A percentile compares a stretch with the other conserved stretches of the same genome.
phyloP scores from a whole-genome alignment of 345 rosid genomes.

The Camelina hispida region DNA sequence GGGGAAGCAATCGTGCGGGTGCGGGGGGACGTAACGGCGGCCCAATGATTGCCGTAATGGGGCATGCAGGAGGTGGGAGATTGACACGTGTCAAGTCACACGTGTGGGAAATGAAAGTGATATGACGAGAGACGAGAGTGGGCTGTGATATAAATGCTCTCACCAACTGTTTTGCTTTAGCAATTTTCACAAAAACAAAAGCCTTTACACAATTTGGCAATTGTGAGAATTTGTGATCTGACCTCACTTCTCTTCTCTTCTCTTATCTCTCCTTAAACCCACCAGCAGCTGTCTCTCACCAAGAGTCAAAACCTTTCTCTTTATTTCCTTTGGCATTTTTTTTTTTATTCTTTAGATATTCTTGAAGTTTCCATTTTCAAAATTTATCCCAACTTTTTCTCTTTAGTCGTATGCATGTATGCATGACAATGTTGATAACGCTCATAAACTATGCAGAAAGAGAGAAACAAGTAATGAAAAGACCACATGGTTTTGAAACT shows the following conservation, averaged over 20 bases:
- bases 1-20: conserved; percentile 47
- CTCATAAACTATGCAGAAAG: no score
- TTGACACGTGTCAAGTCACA: conserved; percentile 39
- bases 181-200: no score
- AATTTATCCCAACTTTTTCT: no score
- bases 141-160: conserved; percentile 40
- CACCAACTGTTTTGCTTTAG: conserved; percentile 32
- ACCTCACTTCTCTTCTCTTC: neutral
- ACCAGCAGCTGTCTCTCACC: neutral
- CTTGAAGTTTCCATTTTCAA: neutral
- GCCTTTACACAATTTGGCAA: no score
- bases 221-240: neutral
- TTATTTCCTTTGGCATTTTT: no score
- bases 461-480: no score
- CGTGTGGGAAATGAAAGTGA: conserved; percentile 36
- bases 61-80: conserved; percentile 37
- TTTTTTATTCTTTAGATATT: no score
- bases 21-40: conserved; percentile 44
- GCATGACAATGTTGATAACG: no score
- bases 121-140: conserved; percentile 40
- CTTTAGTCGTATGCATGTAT: no score
- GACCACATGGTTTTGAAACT: no score
- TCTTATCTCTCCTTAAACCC: conserved; percentile 23
- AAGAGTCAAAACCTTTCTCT: conserved; percentile 15
- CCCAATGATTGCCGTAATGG: conserved; percentile 48